Evolutionary conservation across 495 filamentous ascomycete species (phyloP), one percentile per base, ranked within the genome.

Genomic region (Daldinia caldariorum): DNA sequence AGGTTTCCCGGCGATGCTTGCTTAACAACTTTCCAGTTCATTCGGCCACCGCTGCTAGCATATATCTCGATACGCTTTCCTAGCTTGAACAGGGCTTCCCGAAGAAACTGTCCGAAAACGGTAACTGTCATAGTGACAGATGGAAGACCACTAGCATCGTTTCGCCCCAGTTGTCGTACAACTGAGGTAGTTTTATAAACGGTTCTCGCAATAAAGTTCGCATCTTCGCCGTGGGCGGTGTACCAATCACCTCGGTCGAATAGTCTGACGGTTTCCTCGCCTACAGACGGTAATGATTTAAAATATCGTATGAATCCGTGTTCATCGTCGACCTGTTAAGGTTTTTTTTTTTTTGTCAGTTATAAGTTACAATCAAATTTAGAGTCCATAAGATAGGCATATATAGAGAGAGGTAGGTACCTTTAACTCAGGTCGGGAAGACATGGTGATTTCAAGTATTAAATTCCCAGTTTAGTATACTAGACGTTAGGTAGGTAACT

Each of bases 101-200:
- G 90, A 9, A 99, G 88, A 78, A 99, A 97, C 70, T 96, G 97
- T 13, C 94, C 90, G 82, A 94, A 98, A 8, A 97, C 95, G 0
- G 94, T 97, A 26, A 91, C 82, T 51, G 92, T 93, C 88, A 99
- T 90, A 13, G 94, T 97, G 39, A 98, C 95, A 9, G 96, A 98
- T 4, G 94, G 86, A 4, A 99, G 84, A 49, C 92, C 92, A 57
- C 90, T 90, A 53, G 90, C 89, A 71, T 94, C 91, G 73, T 87
- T 92, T 71, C 89, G 87, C 57, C 95, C 95, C 3, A 99, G 86
- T 76, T 95, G 92, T 49, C 94, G 89, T 13, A 99, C 85, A 10
- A 99, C 94, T 2, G 96, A 97, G 12, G 94, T 98, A 6, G 96
- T 97, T 81, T 97, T 97, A 84, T 97, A 98, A 56, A 97, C 90